phyloP scores from a whole-genome alignment of 805 yeast species.

The Pichia cephalocereana region DNA sequence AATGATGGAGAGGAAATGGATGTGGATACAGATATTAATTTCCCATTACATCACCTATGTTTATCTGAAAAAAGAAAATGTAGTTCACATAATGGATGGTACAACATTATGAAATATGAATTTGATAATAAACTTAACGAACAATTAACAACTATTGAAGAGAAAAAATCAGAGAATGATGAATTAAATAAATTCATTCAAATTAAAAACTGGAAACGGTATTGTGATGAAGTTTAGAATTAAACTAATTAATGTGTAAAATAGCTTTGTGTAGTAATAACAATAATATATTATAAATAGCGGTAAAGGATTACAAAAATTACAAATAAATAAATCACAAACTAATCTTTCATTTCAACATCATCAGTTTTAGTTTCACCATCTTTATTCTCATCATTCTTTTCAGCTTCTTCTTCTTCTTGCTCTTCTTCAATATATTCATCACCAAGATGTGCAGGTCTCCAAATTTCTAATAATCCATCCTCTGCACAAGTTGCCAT shows the following conservation, averaged over 20 bases:
- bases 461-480: conserved; percentile 68
- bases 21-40: neutral
- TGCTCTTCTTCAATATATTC: conserved; percentile 29
- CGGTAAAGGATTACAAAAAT: neutral
- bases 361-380: conserved; percentile 19
- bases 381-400: conserved; percentile 9
- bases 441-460: conserved; percentile 41
- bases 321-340: neutral
- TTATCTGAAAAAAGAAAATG: conserved; percentile 49
- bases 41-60: conserved; percentile 28
- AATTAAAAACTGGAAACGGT: conserved; percentile 25
- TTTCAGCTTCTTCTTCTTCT: conserved; percentile 31
- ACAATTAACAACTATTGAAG: conserved; percentile 13
- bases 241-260: too few species aligned
- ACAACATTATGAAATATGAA: conserved; percentile 25
- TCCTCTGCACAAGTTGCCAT: conserved; percentile 70
- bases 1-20: neutral
- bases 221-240: conserved; percentile 1
- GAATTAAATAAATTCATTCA: conserved; percentile 26
- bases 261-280: too few species aligned
- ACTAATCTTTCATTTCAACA: conserved; percentile 16
- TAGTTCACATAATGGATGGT: conserved; percentile 35
- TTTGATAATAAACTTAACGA: conserved; percentile 27
- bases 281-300: too few species aligned
- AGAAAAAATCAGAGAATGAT: conserved; percentile 13